Percentiles rank a stretch among this genome's conserved stretches.
phyloP scores from a whole-genome alignment of 768 basidiomycete species.

The Tricholoma matsutake region DNA sequence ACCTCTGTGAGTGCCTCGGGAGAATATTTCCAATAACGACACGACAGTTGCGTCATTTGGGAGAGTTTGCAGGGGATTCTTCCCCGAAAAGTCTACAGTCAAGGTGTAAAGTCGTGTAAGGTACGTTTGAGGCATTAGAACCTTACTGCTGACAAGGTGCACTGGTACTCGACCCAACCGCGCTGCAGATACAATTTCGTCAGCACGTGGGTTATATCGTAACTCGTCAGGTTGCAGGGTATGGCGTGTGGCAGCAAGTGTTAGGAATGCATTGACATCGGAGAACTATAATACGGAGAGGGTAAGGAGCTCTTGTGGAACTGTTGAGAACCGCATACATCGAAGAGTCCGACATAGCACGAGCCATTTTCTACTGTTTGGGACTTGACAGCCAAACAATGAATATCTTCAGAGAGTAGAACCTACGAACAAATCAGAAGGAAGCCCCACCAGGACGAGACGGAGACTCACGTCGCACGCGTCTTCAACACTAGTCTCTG shows the following conservation, averaged over 20 bases:
- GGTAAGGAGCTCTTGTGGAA: not conserved
- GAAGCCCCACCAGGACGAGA: not conserved
- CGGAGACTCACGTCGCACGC: slow-evolving; percentile 65
- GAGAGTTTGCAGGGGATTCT: slow-evolving; percentile 70
- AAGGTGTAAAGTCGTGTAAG: slow-evolving; percentile 4
- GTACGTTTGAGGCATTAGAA: not conserved
- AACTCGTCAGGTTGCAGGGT: slow-evolving; percentile 61
- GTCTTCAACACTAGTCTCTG: slow-evolving; percentile 75
- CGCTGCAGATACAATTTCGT: slow-evolving; percentile 72
- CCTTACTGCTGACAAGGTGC: slow-evolving; percentile 73
- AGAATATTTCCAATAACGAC: slow-evolving; percentile 61
- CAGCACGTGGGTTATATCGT: slow-evolving; percentile 53
- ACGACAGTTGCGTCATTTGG: slow-evolving; percentile 62
- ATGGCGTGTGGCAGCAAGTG: slow-evolving; percentile 76
- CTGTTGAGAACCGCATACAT: slow-evolving; percentile 44
- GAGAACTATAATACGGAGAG: slow-evolving; percentile 50
- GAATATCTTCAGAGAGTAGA: slow-evolving; percentile 57
- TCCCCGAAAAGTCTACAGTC: slow-evolving; percentile 72
- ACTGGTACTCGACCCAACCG: slow-evolving; percentile 72
- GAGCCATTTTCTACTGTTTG: slow-evolving; percentile 21
- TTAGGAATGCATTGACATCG: slow-evolving; percentile 86
- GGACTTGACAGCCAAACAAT: slow-evolving; percentile 62
- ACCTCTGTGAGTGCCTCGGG: slow-evolving; percentile 74
- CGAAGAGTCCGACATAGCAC: slow-evolving; percentile 61
- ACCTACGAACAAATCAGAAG: slow-evolving; percentile 35